phyloP scores from a whole-genome alignment of 805 yeast genomes.

The Saccharomycopsis capsularis region DNA sequence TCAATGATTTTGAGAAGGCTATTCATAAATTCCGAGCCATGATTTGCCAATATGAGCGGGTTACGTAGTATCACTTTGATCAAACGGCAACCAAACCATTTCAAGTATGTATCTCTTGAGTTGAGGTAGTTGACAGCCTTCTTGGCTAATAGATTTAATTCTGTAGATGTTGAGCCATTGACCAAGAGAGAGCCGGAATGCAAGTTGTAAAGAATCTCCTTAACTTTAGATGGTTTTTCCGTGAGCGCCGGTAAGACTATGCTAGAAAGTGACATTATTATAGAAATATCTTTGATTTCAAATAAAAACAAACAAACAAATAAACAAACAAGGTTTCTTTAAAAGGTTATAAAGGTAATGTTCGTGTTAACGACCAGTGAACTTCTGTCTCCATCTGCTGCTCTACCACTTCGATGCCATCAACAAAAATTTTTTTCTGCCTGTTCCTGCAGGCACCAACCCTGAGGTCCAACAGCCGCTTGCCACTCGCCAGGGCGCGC shows the following conservation, averaged over 20 bases:
- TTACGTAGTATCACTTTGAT: slow-evolving; percentile 24
- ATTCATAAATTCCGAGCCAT: slow-evolving; percentile 35
- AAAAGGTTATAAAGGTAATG: too few relatives aligned
- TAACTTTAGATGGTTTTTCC: slow-evolving; percentile 11
- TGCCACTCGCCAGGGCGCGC: too few relatives aligned
- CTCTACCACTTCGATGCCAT: too few relatives aligned
- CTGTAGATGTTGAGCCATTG: slow-evolving; percentile 3
- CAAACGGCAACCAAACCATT: slow-evolving; percentile 19
- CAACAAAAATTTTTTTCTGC: too few relatives aligned
- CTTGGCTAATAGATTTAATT: slow-evolving; percentile 8
- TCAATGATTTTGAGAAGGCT: slow-evolving; percentile 37
- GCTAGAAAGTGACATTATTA: slow-evolving; percentile 16
- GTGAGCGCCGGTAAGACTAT: slow-evolving; percentile 14
- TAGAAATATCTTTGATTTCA: too few relatives aligned
- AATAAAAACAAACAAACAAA: too few relatives aligned
- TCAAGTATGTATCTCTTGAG: slow-evolving; percentile 6
- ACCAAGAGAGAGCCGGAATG: slow-evolving; percentile 4
- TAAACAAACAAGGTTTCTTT: too few relatives aligned
- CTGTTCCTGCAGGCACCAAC: too few relatives aligned
- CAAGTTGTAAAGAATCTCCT: slow-evolving; percentile 2
- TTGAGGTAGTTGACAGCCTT: slow-evolving; percentile 13
- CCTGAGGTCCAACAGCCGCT: too few relatives aligned
- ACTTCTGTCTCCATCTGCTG: too few relatives aligned
- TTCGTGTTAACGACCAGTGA: too few relatives aligned
- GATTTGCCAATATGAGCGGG: slow-evolving; percentile 33